Evolutionary conservation across 2,329 filamentous ascomycete genomes (phyloP), one percentile per base, ranked within the genome.

Genomic region (Penicillium decumbens): DNA sequence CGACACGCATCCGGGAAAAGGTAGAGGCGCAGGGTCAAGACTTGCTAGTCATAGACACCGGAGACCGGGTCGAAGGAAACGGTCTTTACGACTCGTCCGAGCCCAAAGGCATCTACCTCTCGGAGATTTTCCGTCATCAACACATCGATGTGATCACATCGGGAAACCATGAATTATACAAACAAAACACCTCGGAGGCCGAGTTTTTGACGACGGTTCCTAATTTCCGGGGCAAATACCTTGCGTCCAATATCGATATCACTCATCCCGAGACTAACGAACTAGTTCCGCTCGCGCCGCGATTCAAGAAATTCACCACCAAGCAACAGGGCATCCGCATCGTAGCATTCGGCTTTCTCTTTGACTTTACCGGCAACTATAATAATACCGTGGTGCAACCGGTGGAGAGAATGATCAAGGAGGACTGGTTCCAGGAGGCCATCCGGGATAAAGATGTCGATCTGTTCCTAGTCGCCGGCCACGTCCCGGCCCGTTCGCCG

Each of bases 151-250:
- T 95, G 24, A 79, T 97, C 41, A 92, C 84, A 60, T 86, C 85
- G 1, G 93, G 93, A 43, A 98, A 98, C 64, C 93, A 98, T 73
- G 93, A 98, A 74, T 80, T 98, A 10, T 98, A 98, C 75, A 82
- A 89, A 60, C 75, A 80, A 48, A 84, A 85, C 54, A 88, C 90
- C 0, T 87, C 89, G 18, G 81, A 87, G 45, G 80, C 84, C 52
- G 93, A 97, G 67, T 88, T 87, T 65, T 77, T 83, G 47, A 80
- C 81, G 46, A 95, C 89, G 0, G 87, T 95, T 1, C 89, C 89
- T 2, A 87, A 89, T 65, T 97, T 89, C 72, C 81, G 81, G 47
- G 81, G 83, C 32, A 84, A 80, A 51, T 97, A 97, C 60, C 75
- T 97, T 18, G 88, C 92, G 9, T 96, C 91, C 1, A 98, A 98